Base-by-base conservation (phyloP, 2,329 filamentous ascomycete genomes). In the Xylariaceae sp. region DNA sequence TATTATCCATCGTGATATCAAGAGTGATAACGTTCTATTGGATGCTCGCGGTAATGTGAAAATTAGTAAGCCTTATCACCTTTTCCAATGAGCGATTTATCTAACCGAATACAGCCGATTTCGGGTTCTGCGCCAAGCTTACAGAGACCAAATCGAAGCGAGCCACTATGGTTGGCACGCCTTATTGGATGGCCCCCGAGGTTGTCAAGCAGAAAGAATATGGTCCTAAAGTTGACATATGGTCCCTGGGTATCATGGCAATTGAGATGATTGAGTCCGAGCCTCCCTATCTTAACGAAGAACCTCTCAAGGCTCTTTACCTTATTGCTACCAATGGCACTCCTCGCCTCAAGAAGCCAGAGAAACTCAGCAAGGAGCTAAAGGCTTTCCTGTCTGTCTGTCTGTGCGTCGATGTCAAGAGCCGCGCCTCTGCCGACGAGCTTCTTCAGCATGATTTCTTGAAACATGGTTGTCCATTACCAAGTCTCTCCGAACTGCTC, bases 261-360 rank as follows among this genome's bases (percentile, higher is more conserved):
- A 97, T 99, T 68, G 94, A 99, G 75, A 97, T 99, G 94, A 97
- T 97, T 68, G 94, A 99, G 72, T 96, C 91, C 15, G 94, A 99
- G 73, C 94, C 94, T 5, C 94, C 94, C 0, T 99, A 99, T 72
- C 84, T 97, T 30, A 97, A 97, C 75, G 94, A 97, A 75, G 93
- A 97, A 74, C 94, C 94, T 0, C 83, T 99, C 51, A 97, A 97
- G 80, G 94, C 94, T 6, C 82, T 99, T 40, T 99, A 96, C 72
- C 83, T 99, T 58, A 99, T 99, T 70, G 94, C 94, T 41, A 99
- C 94, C 50, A 97, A 97, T 76, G 94, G 94, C 62, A 97, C 94
- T 3, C 94, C 94, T 18, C 86, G 92, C 53, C 83, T 99, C 60
- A 99, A 99, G 88, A 96, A 97, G 77, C 93, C 94, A 1, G 93